Conservation (phyloP, 805 yeast genomes). For the Teunomyces gatunensis region DNA sequence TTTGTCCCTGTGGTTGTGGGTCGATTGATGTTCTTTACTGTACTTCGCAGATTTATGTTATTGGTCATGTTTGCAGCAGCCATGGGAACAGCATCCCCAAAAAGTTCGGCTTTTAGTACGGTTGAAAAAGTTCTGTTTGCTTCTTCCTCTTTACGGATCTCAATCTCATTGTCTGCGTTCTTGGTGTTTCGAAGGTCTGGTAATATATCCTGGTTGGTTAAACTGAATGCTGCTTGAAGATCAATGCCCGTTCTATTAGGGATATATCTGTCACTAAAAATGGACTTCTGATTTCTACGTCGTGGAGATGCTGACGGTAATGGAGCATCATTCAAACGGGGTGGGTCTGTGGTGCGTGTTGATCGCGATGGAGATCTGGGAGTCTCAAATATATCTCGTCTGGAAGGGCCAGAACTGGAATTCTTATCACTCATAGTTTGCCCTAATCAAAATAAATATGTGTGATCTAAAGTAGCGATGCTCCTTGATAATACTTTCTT, state of each 20-base stretch:
- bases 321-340: constrained; percentile 29
- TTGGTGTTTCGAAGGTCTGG: constrained; percentile 32
- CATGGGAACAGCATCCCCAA: constrained; percentile 79
- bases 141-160: constrained; percentile 67
- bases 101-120: constrained; percentile 82
- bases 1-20: constrained; percentile 19
- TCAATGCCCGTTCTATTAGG: constrained; percentile 87
- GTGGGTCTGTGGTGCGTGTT: constrained; percentile 37
- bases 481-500: not conserved
- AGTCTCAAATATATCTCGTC: constrained; percentile 27
- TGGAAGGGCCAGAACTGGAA: not conserved
- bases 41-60: constrained; percentile 1
- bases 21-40: constrained; percentile 6
- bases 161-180: constrained; percentile 56
- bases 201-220: constrained; percentile 45
- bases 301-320: constrained; percentile 46
- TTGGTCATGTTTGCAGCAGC: constrained; percentile 35
- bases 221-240: constrained; percentile 77
- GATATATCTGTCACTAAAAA: constrained; percentile 81
- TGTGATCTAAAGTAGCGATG: not conserved
- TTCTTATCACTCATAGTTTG: constrained; percentile 3
- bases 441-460: not conserved
- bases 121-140: constrained; percentile 86
- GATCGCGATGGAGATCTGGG: constrained; percentile 44
- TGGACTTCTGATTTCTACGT: constrained; percentile 43